Base-by-base conservation (phyloP, 148 eudicot genomes). In the Chenopodium suecicum region DNA sequence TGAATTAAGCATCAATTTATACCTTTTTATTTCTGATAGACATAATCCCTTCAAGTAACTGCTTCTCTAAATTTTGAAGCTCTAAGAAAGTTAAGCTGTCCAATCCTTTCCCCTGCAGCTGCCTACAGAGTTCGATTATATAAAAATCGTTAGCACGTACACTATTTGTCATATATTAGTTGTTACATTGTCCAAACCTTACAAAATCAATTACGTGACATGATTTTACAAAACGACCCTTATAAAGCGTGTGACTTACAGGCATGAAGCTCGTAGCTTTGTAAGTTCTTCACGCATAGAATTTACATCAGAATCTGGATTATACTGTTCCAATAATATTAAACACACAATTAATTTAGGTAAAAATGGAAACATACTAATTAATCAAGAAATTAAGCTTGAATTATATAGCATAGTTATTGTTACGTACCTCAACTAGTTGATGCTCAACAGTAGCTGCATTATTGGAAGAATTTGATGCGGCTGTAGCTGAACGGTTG, bases 1-100 rank as follows among this genome's bases (percentile, higher is more conserved):
- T 41, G 6, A 41, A 41, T 41, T 6, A 41, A 41, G 7, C 44
- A 41, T 41, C 44, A 41, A 2, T 52, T 0, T 31, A 9, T 64
- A 93, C 98, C 94, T 93, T 95, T 70, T 83, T 87, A 23, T 88
- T 85, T 76, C 85, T 93, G 72, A 93, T 86, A 60, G 91, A 83
- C 31, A 80, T 66, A 76, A 95, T 78, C 23, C 92, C 93, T 46
- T 88, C 90, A 82, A 71, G 85, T 17, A 95, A 82, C 70, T 90
- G 91, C 79, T 82, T 87, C 82, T 95, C 98, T 47, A 91, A 84
- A 1, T 82, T 80, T 47, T 86, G 89, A 73, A 95, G 81, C 52
- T 91, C 96, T 73, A 83, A 80, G 1, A 84, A 41, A 81, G 78
- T 80, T 80, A 91, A 50, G 37, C 87, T 89, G 2, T 79, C 79